Evolutionary conservation across 2,329 filamentous ascomycete species (phyloP), one percentile per base, ranked within the genome.

Genomic region (Sporothrix phasma): DNA sequence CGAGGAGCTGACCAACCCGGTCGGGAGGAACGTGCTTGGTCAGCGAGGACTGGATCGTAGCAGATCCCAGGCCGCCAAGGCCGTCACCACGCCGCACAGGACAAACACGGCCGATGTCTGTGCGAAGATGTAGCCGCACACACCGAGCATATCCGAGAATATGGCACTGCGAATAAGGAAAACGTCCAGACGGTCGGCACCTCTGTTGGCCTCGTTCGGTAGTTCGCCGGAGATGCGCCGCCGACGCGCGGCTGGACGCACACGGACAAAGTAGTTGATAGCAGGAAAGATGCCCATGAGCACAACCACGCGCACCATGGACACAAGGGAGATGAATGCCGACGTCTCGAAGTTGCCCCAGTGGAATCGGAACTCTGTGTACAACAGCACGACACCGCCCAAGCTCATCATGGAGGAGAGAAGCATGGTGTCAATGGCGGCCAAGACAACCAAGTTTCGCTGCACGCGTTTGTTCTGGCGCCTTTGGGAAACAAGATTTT

Each of bases 11-110:
- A 0, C 94, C 94, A 0, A 94, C 88, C 54, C 84, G 84, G 67
- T 94, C 89, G 0, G 86, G 80, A 0, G 92, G 90, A 0, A 97
- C 88, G 73, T 97, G 94, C 73, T 97, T 97, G 22, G 92, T 97
- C 60, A 97, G 78, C 0, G 88, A 84, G 1, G 89, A 88, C 71
- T 96, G 91, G 59, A 96, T 80, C 0, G 90, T 94, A 1, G 94
- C 92, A 41, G 88, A 88, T 0, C 88, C 92, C 53, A 97, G 86
- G 1, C 92, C 92, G 26, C 93, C 93, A 45, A 76, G 0, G 90
- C 82, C 1, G 90, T 88, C 19, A 92, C 70, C 51, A 90, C 79
- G 56, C 90, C 93, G 19, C 86, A 88, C 0, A 85, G 67, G 3
- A 90, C 81, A 74, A 97, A 94, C 0, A 89, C 68, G 0, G 78